A percentile compares a stretch with the other conserved stretches of the same genome.
Conservation (phyloP, 2,329 filamentous ascomycete genomes). For the Rachicladosporium sp. region DNA sequence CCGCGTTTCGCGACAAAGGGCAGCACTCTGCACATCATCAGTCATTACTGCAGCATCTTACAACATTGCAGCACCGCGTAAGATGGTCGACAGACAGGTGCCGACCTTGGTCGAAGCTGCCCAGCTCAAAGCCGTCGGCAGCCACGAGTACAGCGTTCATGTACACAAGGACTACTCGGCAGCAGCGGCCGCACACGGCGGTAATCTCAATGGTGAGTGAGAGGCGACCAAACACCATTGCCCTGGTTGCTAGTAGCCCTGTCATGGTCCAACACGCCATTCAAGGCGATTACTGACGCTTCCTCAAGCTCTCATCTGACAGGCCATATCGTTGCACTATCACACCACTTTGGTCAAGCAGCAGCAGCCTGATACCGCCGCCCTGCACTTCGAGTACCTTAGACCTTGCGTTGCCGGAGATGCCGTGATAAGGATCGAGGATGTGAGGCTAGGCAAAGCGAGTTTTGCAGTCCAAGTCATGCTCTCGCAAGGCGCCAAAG, state of each 20-base stretch:
- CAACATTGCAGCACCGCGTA: background rate
- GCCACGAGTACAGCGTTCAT: conserved; percentile 8
- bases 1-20: background rate
- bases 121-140: conserved; percentile 2
- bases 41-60: background rate
- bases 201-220: conserved; percentile 3
- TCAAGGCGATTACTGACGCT: too few species aligned
- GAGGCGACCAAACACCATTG: too few species aligned
- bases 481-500: conserved; percentile 3
- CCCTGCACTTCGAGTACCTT: conserved; percentile 10
- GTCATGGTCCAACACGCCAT: too few species aligned
- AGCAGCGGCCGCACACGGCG: conserved; percentile 11
- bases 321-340: conserved; percentile 7
- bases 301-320: conserved; percentile 7
- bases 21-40: background rate
- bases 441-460: conserved; percentile 4
- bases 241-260: too few species aligned
- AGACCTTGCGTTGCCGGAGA: conserved; percentile 7
- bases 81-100: conserved; percentile 1
- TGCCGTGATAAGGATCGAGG: conserved; percentile 3
- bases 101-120: conserved; percentile 9
- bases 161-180: conserved; percentile 9
- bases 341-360: conserved; percentile 5
- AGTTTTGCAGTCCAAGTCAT: conserved; percentile 3
- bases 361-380: conserved; percentile 8